These are phyloP conservation scores for Phyllosticta capitalensis DNA, from an alignment of 2,329 filamentous ascomycete species.

Conservation along the genomic window DNA sequence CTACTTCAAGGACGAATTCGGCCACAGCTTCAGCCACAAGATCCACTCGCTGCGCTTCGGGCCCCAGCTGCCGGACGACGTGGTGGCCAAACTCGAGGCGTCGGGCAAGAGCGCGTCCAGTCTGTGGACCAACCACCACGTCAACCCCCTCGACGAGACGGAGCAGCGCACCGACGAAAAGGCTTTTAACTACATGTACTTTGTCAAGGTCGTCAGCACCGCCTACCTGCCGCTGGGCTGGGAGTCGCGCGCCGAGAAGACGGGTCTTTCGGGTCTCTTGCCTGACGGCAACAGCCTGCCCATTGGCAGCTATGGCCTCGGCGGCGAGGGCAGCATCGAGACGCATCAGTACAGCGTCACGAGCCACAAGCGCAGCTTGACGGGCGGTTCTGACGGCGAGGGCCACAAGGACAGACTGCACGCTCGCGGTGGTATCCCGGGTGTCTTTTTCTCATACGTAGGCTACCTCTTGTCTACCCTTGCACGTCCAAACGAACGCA, in stretches of 20 bases:
- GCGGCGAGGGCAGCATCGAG: conserved; percentile 78
- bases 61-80: conserved; percentile 70
- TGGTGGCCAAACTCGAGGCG: conserved; percentile 46
- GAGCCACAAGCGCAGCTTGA: conserved; percentile 82
- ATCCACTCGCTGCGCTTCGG: conserved; percentile 90
- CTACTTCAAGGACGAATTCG: conserved; percentile 67
- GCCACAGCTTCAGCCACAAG: conserved; percentile 80
- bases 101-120: conserved; percentile 44
- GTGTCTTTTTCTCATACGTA: conserved; percentile 97
- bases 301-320: conserved; percentile 34
- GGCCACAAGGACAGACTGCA: conserved; percentile 90
- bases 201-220: conserved; percentile 95
- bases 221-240: conserved; percentile 89
- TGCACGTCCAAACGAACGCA: background rate
- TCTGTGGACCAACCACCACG: conserved; percentile 77
- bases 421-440: conserved; percentile 83
- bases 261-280: conserved; percentile 12
- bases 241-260: conserved; percentile 49
- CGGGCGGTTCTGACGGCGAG: conserved; percentile 76
- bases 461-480: conserved; percentile 33
- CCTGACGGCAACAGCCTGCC: conserved; percentile 23
- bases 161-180: conserved; percentile 69
- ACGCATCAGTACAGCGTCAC: conserved; percentile 98
- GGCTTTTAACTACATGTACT: conserved; percentile 97
- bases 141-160: conserved; percentile 80